These are phyloP conservation scores for Cyclotella choctawhatcheeana DNA, from an alignment of 108 stramenopile genomes.

Conservation along the genomic window DNA sequence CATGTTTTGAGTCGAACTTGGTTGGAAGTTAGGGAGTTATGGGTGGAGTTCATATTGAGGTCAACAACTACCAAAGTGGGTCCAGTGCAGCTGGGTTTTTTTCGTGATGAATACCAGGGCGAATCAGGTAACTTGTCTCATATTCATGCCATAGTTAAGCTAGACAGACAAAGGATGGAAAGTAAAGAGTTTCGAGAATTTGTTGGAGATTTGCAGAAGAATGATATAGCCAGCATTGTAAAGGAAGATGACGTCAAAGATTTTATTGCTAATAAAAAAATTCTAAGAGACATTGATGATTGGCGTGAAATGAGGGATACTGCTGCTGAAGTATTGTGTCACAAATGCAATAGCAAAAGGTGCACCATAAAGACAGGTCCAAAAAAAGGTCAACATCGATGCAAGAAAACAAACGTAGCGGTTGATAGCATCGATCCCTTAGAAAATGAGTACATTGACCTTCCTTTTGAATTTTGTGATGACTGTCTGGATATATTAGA, in stretches of 20 bases:
- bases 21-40: conserved; percentile 22
- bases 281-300: conserved; percentile 1
- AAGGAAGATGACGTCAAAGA: background rate
- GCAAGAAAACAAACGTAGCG: background rate
- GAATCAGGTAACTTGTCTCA: conserved; percentile 24
- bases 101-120: conserved; percentile 29
- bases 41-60: conserved; percentile 9
- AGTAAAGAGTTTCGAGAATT: conserved; percentile 11
- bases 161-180: background rate
- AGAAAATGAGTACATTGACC: background rate
- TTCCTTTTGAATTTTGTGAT: background rate
- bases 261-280: conserved; percentile 5
- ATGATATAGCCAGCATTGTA: background rate
- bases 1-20: conserved; percentile 10
- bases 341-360: background rate
- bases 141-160: conserved; percentile 20
- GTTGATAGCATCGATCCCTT: background rate
- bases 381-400: background rate
- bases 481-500: background rate
- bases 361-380: conserved; percentile 1
- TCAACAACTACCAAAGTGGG: background rate
- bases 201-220: conserved; percentile 14
- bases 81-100: background rate
- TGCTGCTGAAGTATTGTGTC: background rate
- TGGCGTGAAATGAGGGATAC: background rate